phyloP scores from a whole-genome alignment of 331 rosid species.

The Acacia concinna region DNA sequence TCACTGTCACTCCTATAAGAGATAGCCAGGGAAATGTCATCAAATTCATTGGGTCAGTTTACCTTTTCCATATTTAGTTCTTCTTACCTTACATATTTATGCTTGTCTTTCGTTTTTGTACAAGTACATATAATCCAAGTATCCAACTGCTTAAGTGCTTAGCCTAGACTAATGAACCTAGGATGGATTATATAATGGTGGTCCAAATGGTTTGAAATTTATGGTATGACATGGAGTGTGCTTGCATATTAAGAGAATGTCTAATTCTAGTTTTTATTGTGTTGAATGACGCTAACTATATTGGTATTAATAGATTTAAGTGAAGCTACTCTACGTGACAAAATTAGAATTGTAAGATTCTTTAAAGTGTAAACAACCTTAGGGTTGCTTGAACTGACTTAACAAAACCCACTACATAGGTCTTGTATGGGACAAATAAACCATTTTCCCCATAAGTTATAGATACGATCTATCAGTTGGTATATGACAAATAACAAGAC shows the following conservation, averaged over 20 bases:
- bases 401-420: not conserved
- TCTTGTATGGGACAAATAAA: not conserved
- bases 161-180: not conserved
- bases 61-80: slow-evolving; percentile 17
- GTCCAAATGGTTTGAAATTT: slow-evolving; percentile 6
- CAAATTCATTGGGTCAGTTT: slow-evolving; percentile 89
- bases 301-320: too few relatives aligned
- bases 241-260: not conserved
- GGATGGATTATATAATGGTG: not conserved
- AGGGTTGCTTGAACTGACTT: not conserved
- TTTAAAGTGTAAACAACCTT: not conserved
- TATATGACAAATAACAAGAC: not conserved
- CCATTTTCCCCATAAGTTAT: not conserved
- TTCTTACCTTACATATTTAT: slow-evolving; percentile 7
- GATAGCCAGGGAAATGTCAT: slow-evolving; percentile 70
- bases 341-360: not conserved
- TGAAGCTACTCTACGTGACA: too few relatives aligned
- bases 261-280: not conserved
- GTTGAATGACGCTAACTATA: not conserved
- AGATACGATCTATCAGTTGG: not conserved
- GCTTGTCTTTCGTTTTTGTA: not conserved
- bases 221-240: not conserved
- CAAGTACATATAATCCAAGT: not conserved
- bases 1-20: slow-evolving; percentile 87
- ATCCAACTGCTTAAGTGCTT: not conserved